Conservation (phyloP, 1,139 yeast species). For the Pichia sp. region DNA sequence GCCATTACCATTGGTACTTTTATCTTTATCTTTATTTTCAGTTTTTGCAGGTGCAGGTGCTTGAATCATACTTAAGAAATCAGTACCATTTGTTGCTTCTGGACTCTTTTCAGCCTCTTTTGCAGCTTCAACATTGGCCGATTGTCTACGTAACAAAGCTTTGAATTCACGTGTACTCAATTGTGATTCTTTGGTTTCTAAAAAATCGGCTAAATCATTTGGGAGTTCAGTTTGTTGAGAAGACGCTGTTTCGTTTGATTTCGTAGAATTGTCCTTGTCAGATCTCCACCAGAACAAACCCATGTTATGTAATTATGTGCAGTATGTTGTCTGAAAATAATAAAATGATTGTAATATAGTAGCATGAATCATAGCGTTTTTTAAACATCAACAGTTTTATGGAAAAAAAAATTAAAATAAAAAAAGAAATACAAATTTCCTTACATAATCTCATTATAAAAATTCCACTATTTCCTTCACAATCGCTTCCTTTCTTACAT, state of each 20-base stretch:
- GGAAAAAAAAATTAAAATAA: too few relatives aligned
- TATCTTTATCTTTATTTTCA: background rate
- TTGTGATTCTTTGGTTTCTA: constrained; percentile 23
- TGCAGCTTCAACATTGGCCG: constrained; percentile 6
- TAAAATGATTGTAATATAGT: too few relatives aligned
- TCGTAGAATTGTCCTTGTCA: background rate
- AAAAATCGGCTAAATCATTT: constrained; percentile 22
- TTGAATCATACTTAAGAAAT: constrained; percentile 9
- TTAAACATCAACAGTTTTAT: too few relatives aligned
- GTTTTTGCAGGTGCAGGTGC: background rate
- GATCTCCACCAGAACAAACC: constrained; percentile 2
- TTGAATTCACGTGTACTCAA: constrained; percentile 30
- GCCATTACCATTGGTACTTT: too few relatives aligned
- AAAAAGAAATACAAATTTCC: too few relatives aligned
- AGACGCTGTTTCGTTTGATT: background rate
- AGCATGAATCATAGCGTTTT: too few relatives aligned
- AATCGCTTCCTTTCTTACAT: background rate
- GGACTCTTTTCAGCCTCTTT: constrained; percentile 3
- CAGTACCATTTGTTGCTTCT: background rate
- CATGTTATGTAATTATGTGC: background rate
- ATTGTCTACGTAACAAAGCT: constrained; percentile 19
- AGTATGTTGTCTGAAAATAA: too few relatives aligned
- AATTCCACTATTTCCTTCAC: background rate
- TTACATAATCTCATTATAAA: too few relatives aligned
- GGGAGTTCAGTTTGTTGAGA: constrained; percentile 13